Evolutionary conservation across 2,329 filamentous ascomycete genomes (phyloP), one percentile per base, ranked within the genome.

Genomic region (Pseudogymnoascus destructans): DNA sequence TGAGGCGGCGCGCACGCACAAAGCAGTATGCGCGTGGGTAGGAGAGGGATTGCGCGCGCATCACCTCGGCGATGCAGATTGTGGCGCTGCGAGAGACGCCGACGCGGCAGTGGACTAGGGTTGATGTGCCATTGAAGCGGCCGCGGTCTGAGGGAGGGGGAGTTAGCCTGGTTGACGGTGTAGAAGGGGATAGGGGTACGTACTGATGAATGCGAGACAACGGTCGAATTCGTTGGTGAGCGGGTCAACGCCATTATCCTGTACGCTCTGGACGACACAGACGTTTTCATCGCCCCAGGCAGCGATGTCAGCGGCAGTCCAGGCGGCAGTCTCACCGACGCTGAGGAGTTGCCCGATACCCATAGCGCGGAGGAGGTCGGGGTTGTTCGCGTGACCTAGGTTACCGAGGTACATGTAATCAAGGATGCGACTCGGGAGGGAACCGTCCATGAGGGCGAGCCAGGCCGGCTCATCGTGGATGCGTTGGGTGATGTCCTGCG

Each of bases 41-140:
- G 0, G 89, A 93, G 63, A 96, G 74, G 19, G 82, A 78, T 65
- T 89, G 72, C 23, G 85, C 78, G 33, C 85, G 84, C 93, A 98
- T 98, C 33, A 97, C 89, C 71, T 97, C 91, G n/a, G 93, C 93
- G 66, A 98, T 98, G 70, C 93, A 97, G 61, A 98, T 96, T 1
- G 92, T 98, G 10, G 93, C 93, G 62, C 89, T 95, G 57, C 93
- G 82, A 56, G 91, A 96, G 58, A 98, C 93, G 54, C 93, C 93
- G 6, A 98, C 93, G 15, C 93, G 86, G 70, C 93, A 98, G 70
- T 98, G 93, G 13, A 98, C 93, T 59, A 98, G 78, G 0, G 93
- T 97, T 21, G 92, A 89, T 3, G 82, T 88, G 27, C 86, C 85
- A 42, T 87, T 86, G 35, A 74, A 73, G 68, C 86, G 87, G 33